Conservation (phyloP, 2,329 filamentous ascomycete genomes). For the Scortechinia acanthostroma region DNA sequence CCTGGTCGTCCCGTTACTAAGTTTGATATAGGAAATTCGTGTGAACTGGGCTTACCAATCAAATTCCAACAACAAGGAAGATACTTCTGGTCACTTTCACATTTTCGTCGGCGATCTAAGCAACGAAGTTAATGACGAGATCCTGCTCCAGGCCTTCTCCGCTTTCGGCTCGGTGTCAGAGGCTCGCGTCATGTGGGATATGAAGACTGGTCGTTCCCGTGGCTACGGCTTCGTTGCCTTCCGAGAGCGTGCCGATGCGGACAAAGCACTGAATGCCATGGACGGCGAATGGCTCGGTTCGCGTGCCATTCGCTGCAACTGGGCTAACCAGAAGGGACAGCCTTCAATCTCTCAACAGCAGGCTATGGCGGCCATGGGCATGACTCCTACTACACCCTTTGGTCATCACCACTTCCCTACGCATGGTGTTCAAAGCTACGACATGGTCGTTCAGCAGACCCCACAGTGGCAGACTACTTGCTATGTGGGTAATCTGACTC, state of each 20-base stretch:
- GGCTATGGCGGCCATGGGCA: slow-evolving; percentile 93
- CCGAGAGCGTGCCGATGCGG: slow-evolving; percentile 84
- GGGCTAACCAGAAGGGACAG: slow-evolving; percentile 99
- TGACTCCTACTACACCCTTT: slow-evolving; percentile 93
- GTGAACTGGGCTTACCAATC: slow-evolving; percentile 99
- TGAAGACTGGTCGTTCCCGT: slow-evolving; percentile 97
- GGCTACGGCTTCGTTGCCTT: slow-evolving; percentile 98
- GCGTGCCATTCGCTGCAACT: slow-evolving; percentile 96
- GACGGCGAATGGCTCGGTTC: slow-evolving; percentile 98
- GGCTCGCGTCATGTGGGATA: slow-evolving; percentile 99
- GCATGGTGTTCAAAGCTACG: slow-evolving; percentile 92
- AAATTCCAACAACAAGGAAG: slow-evolving; percentile 88
- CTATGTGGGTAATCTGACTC: slow-evolving; percentile 95
- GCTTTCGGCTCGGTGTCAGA: slow-evolving; percentile 94
- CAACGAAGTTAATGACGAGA: slow-evolving; percentile 97
- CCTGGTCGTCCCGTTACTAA: too few species aligned
- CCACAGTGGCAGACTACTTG: slow-evolving; percentile 97
- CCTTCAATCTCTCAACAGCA: slow-evolving; percentile 97
- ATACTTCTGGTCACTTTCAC: slow-evolving; percentile 96
- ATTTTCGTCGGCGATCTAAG: slow-evolving; percentile 97
- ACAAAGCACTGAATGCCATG: slow-evolving; percentile 95
- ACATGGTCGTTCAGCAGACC: slow-evolving; percentile 92
- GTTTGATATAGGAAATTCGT: slow-evolving; percentile 71
- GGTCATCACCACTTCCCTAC: slow-evolving; percentile 97
- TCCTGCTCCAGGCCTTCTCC: slow-evolving; percentile 87